These are phyloP conservation scores for Echium plantagineum DNA, from an alignment of 257 asterid genomes.

Conservation along the genomic window DNA sequence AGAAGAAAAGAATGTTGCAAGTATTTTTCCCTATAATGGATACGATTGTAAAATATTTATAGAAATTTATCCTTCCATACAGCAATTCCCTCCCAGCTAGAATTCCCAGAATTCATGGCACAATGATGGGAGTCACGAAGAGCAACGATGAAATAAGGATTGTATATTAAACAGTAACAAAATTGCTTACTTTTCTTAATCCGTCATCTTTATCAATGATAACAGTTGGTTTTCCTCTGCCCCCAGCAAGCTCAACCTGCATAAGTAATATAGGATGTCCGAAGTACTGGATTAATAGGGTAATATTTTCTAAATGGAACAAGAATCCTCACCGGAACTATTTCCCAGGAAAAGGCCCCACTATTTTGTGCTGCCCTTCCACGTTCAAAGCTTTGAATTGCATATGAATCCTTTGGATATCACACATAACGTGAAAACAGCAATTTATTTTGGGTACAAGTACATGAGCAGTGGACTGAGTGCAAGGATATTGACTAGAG, in stretches of 20 bases:
- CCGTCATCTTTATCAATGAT: constrained; percentile 73
- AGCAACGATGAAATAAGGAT: no score
- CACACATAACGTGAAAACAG: neutral
- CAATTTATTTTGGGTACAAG: neutral
- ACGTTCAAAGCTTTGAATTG: constrained; percentile 86
- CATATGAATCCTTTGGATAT: constrained; percentile 59
- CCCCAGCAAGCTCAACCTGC: constrained; percentile 72
- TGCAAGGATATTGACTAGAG: no score
- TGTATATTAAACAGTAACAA: neutral
- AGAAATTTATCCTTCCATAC: neutral
- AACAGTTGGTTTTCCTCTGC: constrained; percentile 54
- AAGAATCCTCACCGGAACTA: constrained; percentile 53
- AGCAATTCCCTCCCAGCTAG: neutral
- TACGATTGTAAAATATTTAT: no score
- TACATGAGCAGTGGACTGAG: neutral
- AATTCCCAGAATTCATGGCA: neutral
- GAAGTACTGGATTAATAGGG: neutral
- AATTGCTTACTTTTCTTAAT: constrained; percentile 46
- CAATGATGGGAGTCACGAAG: no score
- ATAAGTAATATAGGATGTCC: constrained; percentile 7
- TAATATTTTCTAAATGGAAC: neutral
- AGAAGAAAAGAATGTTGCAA: no score
- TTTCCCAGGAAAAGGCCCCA: constrained; percentile 92
- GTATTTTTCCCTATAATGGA: no score
- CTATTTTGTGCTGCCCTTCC: constrained; percentile 61